These are phyloP conservation scores for Rutidosis leptorrhynchoides DNA, from an alignment of 129 eudicot genomes.

Conservation along the genomic window DNA sequence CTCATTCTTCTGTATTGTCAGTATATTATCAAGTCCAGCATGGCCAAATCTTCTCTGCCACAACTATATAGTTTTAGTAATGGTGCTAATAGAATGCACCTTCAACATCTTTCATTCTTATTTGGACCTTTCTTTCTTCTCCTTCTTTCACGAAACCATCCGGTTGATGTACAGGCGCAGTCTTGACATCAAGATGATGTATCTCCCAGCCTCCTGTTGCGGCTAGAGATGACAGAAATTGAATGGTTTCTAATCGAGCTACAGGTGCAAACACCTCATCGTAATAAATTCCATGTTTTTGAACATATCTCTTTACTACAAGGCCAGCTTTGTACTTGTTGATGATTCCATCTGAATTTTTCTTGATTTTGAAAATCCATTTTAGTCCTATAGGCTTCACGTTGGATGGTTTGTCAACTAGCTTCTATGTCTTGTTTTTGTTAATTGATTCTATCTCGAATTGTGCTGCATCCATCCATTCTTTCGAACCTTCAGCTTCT, in stretches of 20 bases:
- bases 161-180: not conserved
- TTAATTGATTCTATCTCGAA: not conserved
- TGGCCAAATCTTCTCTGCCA: no score
- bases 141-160: not conserved
- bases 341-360: not conserved
- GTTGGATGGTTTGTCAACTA: not conserved
- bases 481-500: no score
- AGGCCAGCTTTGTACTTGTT: not conserved
- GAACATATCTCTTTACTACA: not conserved
- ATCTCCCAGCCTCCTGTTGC: not conserved
- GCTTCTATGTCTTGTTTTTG: constrained; percentile 14
- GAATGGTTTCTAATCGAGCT: not conserved
- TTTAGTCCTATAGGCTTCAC: constrained; percentile 11
- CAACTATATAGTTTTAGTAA: no score
- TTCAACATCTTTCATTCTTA: no score
- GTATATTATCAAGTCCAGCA: no score
- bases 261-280: not conserved
- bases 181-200: not conserved
- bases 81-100: no score
- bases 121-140: not conserved
- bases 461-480: constrained; percentile 5
- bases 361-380: constrained; percentile 18
- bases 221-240: not conserved
- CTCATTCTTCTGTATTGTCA: no score
- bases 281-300: not conserved